These are phyloP conservation scores for Cronartium quercuum DNA, from an alignment of 1,284 basidiomycete species.

Conservation along the genomic window DNA sequence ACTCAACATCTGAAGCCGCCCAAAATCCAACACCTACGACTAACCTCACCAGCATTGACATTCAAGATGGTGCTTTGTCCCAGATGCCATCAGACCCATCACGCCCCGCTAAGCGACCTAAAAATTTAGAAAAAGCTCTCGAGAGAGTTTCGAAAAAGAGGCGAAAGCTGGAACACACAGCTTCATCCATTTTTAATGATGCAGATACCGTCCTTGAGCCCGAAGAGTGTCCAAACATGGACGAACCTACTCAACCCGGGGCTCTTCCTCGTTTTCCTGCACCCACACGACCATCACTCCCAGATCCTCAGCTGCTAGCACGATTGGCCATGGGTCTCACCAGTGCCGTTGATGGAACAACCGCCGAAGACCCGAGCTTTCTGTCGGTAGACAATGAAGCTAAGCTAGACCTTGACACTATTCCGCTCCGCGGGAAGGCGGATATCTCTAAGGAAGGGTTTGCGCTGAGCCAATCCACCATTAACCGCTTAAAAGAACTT, in stretches of 20 bases:
- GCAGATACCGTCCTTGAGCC: not conserved
- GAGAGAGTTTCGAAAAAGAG: slow-evolving; percentile 22
- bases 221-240: not conserved
- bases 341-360: not conserved
- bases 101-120: slow-evolving; percentile 11
- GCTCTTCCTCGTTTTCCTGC: slow-evolving; percentile 31
- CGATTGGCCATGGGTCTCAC: slow-evolving; percentile 37
- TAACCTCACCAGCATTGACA: not conserved
- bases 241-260: slow-evolving; percentile 21
- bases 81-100: not conserved
- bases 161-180: slow-evolving; percentile 8
- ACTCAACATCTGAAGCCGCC: not conserved
- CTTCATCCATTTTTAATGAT: not conserved
- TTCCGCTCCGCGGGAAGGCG: slow-evolving; percentile 69
- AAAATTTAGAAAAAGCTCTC: slow-evolving; percentile 26
- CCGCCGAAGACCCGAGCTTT: not conserved
- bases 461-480: slow-evolving; percentile 59
- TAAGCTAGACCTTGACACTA: slow-evolving; percentile 45
- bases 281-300: slow-evolving; percentile 24
- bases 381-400: slow-evolving; percentile 39
- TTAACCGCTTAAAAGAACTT: slow-evolving; percentile 62
- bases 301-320: slow-evolving; percentile 28
- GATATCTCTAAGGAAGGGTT: slow-evolving; percentile 61
- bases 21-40: not conserved
- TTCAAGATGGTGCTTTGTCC: not conserved